Evolutionary conservation across 768 basidiomycete genomes (phyloP).

Genomic region (Astraeus odoratus): DNA sequence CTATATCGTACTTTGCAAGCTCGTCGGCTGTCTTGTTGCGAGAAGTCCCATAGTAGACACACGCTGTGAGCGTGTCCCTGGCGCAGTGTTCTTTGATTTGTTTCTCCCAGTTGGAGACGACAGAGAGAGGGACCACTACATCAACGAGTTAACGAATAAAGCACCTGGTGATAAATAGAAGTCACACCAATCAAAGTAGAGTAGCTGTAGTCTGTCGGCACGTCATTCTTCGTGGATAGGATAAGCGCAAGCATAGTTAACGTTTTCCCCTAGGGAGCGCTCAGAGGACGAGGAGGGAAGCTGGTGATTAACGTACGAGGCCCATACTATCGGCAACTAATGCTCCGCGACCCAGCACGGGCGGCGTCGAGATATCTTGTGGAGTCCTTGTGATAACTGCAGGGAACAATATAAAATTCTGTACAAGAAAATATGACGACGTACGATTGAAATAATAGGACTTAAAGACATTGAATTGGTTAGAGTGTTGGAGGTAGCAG

Average conservation of each 20-base stretch:
- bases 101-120: conserved; percentile 85
- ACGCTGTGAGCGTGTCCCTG: conserved; percentile 43
- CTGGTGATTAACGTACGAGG: conserved; percentile 28
- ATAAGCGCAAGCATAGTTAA: conserved; percentile 81
- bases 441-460: conserved; percentile 64
- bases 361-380: conserved; percentile 44
- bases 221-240: conserved; percentile 66
- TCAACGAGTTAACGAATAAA: conserved; percentile 1
- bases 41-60: conserved; percentile 68
- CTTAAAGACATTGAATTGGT: conserved; percentile 20
- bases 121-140: conserved; percentile 73
- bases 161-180: background rate
- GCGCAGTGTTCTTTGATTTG: conserved; percentile 71
- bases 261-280: conserved; percentile 72
- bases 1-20: conserved; percentile 63
- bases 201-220: conserved; percentile 48
- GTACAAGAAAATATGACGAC: conserved; percentile 14
- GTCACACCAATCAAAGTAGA: conserved; percentile 72
- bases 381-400: conserved; percentile 79
- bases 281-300: conserved; percentile 2
- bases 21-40: conserved; percentile 52
- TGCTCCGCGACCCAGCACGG: conserved; percentile 75
- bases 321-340: conserved; percentile 91
- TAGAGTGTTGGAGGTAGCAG: background rate
- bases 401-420: background rate